Evolutionary conservation across 1,284 basidiomycete species (phyloP), one percentile per base, ranked within the genome.

Genomic region (Sphagnurus paluster): DNA sequence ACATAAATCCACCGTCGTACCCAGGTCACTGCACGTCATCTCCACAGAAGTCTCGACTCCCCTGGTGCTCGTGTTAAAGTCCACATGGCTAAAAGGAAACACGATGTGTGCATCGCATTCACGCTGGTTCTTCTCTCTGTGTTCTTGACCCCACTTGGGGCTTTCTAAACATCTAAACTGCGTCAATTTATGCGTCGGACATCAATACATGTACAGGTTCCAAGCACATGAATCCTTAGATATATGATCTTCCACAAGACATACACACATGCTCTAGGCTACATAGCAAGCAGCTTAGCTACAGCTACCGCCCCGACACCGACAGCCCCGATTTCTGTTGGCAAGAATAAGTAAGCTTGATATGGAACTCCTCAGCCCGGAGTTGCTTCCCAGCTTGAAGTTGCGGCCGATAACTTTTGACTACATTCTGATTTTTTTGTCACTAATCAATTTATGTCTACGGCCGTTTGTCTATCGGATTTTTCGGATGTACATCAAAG

Each of bases 71-170:
- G 45, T 50, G 43, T 34, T 37, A 24, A 29, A 8, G 25, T 37
- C 44, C 53, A 52, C 45, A 47, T 54, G 53, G 47, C 28, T 28
- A 19, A 39, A 49, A 44, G 34, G 42, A 37, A 40, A 8, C 32
- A 23, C 21, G 21, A 35, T 48, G 41, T 40, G 44, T 26, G 25
- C 38, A 48, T 37, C 41, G 19, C 42, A n/a, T 37, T 33, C 47
- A 41, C 38, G 20, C 34, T 19, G 24, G 19, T 41, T 25, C 30
- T 46, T 35, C 44, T 44, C 28, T 42, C 21, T 25, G 19, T 21
- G 43, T 46, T 46, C 41, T 48, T 30, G n/a, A 28, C 41, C 24
- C 42, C 42, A 40, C 37, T 42, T 46, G 30, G 23, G 25, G 25
- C 26, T 44, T 43, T 34, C 19, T 30, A 51, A 44, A 30, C 35